A percentile compares a stretch with the other conserved stretches of the same genome.
These are phyloP conservation scores for Mortierella sp. DNA, from an alignment of 371 early-diverging fungal genomes.

Conservation along the genomic window DNA sequence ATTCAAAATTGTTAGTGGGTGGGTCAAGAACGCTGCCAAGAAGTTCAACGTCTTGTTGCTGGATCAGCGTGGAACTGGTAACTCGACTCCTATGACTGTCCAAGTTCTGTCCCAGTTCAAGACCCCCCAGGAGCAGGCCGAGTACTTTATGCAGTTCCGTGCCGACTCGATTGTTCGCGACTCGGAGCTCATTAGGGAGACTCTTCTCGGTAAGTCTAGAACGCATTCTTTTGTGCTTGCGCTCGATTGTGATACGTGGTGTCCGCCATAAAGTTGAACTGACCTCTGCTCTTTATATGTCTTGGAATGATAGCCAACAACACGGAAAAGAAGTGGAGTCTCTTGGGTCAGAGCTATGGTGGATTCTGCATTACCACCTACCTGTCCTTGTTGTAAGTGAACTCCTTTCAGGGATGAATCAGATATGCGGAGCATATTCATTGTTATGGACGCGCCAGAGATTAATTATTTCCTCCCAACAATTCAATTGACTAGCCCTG, in stretches of 20 bases:
- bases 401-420: background rate
- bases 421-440: background rate
- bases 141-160: slow-evolving; percentile 77
- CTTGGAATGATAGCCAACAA: slow-evolving; percentile 24
- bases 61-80: slow-evolving; percentile 84
- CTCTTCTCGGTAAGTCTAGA: slow-evolving; percentile 58
- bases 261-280: background rate
- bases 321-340: slow-evolving; percentile 60
- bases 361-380: slow-evolving; percentile 83
- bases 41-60: slow-evolving; percentile 77
- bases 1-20: slow-evolving; percentile 62
- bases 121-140: slow-evolving; percentile 69
- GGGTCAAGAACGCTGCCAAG: slow-evolving; percentile 76
- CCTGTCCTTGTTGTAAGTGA: slow-evolving; percentile 76
- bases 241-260: background rate
- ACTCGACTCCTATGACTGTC: slow-evolving; percentile 75
- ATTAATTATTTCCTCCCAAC: background rate
- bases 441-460: background rate
- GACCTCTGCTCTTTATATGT: background rate
- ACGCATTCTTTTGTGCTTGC: background rate
- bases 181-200: slow-evolving; percentile 76
- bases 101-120: slow-evolving; percentile 62
- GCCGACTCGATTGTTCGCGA: slow-evolving; percentile 83
- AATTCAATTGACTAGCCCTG: slow-evolving; percentile 60
- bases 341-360: slow-evolving; percentile 83